phyloP scores from a whole-genome alignment of 139 green algal genomes.

The Astrephomene gubernaculifera region DNA sequence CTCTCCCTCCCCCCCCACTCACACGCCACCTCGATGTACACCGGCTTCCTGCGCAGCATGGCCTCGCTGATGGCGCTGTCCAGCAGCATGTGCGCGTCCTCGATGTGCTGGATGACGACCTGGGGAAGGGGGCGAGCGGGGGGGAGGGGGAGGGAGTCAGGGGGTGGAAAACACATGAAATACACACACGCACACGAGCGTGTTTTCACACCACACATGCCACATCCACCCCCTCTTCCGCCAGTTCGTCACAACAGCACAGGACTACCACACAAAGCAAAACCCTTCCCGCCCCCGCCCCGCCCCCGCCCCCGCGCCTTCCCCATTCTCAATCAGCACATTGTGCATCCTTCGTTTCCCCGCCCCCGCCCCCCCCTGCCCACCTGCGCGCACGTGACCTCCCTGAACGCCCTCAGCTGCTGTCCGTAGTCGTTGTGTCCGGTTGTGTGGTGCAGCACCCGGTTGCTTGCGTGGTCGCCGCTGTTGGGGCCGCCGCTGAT shows the following conservation, averaged over 20 bases:
- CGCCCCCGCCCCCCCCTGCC: neutral
- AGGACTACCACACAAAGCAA: too few species aligned
- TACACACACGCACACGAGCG: too few species aligned
- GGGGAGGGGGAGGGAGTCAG: neutral
- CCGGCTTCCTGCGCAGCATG: slow-evolving; percentile 71
- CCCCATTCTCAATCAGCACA: too few species aligned
- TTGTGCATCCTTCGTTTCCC: too few species aligned
- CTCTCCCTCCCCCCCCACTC: neutral
- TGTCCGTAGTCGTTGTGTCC: slow-evolving; percentile 73
- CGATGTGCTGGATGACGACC: slow-evolving; percentile 65
- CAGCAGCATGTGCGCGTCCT: slow-evolving; percentile 75
- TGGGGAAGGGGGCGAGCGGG: neutral
- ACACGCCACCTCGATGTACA: slow-evolving; percentile 81
- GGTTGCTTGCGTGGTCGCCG: slow-evolving; percentile 82
- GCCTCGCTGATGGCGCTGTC: slow-evolving; percentile 75
- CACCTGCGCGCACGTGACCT: slow-evolving; percentile 78
- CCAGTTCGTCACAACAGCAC: too few species aligned
- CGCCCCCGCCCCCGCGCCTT: neutral
- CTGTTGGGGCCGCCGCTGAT: slow-evolving; percentile 69
- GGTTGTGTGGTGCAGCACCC: slow-evolving; percentile 85
- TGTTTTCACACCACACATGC: too few species aligned
- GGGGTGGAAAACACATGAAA: too few species aligned
- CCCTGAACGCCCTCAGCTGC: slow-evolving; percentile 72
- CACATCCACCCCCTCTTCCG: too few species aligned
- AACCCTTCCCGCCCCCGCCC: neutral